Percentiles rank a stretch among this genome's conserved stretches.
These are phyloP conservation scores for Sarcodon aspratus DNA, from an alignment of 768 basidiomycete species.

Conservation along the genomic window DNA sequence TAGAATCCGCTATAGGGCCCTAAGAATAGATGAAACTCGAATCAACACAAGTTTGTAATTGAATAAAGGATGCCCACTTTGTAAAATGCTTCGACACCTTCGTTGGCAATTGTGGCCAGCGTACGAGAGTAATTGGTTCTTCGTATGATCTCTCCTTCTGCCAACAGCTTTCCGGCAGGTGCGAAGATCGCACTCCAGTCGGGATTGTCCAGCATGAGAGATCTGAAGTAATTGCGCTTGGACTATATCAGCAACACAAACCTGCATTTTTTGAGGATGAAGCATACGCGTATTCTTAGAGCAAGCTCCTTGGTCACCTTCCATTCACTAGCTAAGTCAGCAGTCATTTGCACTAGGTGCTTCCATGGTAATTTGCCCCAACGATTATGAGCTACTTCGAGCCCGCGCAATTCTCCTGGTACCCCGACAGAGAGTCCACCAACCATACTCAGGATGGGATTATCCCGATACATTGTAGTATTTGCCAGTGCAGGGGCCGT, in stretches of 20 bases:
- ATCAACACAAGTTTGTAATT: slow-evolving; percentile 7
- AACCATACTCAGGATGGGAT: slow-evolving; percentile 39
- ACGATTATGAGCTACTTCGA: slow-evolving; percentile 70
- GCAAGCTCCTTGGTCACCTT: slow-evolving; percentile 68
- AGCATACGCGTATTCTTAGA: slow-evolving; percentile 40
- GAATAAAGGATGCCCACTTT: slow-evolving; percentile 28
- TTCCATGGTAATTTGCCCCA: slow-evolving; percentile 83
- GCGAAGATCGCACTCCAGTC: slow-evolving; percentile 84
- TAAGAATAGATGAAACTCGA: slow-evolving; percentile 12
- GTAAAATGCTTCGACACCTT: slow-evolving; percentile 81
- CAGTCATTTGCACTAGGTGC: slow-evolving; percentile 63
- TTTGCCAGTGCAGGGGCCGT: slow-evolving; percentile 67
- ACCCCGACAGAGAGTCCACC: slow-evolving; percentile 87
- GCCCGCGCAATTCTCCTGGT: slow-evolving; percentile 83
- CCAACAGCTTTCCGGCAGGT: slow-evolving; percentile 56
- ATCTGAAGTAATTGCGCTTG: slow-evolving; percentile 18
- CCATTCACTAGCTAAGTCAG: slow-evolving; percentile 71
- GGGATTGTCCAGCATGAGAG: slow-evolving; percentile 52
- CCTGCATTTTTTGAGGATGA: neutral
- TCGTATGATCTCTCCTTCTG: slow-evolving; percentile 63
- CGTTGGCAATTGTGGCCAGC: slow-evolving; percentile 56
- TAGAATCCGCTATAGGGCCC: slow-evolving; percentile 74
- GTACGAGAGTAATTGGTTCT: slow-evolving; percentile 72
- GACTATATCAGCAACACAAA: slow-evolving; percentile 9
- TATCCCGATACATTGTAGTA: slow-evolving; percentile 60